Conservation (phyloP, 768 basidiomycete genomes). For the Leucocoprinus leucothites region DNA sequence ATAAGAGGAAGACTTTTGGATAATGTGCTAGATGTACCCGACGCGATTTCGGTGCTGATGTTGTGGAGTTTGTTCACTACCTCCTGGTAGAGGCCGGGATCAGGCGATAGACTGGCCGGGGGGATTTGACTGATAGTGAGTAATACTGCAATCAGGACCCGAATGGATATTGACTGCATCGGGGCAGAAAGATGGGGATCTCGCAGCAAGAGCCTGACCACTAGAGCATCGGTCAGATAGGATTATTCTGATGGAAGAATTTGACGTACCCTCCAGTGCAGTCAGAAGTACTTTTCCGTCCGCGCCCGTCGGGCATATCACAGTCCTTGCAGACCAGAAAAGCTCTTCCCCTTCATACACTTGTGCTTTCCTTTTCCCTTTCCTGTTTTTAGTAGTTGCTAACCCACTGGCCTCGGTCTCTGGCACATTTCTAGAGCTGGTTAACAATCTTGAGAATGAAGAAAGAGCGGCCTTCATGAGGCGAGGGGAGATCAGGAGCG, state of each 20-base stretch:
- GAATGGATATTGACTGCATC: constrained; percentile 54
- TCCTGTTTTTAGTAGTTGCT: constrained; percentile 35
- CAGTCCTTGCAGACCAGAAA: constrained; percentile 46
- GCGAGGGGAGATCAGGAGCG: constrained; percentile 47
- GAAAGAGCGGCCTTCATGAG: constrained; percentile 53
- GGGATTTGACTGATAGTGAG: constrained; percentile 55
- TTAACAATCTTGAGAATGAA: constrained; percentile 46
- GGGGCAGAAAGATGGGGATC: constrained; percentile 50
- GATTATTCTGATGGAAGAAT: not conserved
- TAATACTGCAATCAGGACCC: constrained; percentile 55
- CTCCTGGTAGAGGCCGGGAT: constrained; percentile 42
- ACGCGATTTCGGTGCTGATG: constrained; percentile 44
- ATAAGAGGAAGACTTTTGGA: constrained; percentile 60
- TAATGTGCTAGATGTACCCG: constrained; percentile 56
- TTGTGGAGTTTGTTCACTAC: constrained; percentile 45
- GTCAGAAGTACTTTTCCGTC: constrained; percentile 52
- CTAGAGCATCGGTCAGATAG: constrained; percentile 31
- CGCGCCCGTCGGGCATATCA: constrained; percentile 44
- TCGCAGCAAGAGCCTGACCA: constrained; percentile 42
- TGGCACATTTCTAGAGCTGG: constrained; percentile 27
- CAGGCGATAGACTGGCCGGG: constrained; percentile 52
- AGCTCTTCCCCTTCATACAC: constrained; percentile 76
- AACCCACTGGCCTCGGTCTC: constrained; percentile 17
- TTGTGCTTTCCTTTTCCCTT: constrained; percentile 65
- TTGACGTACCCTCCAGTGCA: constrained; percentile 54